A percentile compares a stretch with the other conserved stretches of the same genome.
Evolutionary conservation across 2,329 filamentous ascomycete species (phyloP).

Genomic region (Alternaria sp.): DNA sequence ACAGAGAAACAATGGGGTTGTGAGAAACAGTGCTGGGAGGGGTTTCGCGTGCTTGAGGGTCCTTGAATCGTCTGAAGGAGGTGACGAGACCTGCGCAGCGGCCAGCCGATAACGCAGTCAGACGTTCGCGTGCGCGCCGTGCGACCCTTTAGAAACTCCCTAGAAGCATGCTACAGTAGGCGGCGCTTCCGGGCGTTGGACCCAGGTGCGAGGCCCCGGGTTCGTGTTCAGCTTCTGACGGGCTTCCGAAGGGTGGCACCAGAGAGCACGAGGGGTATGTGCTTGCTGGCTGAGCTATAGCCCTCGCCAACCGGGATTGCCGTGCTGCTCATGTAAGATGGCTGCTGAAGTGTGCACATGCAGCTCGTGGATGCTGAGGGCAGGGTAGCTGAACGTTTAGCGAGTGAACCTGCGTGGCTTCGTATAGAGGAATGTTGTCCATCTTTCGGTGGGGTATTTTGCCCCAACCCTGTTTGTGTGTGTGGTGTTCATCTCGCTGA

Average conservation of each 20-base stretch:
- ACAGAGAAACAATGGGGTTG: background rate
- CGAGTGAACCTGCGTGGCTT: slow-evolving; percentile 3
- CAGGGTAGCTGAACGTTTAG: slow-evolving; percentile 1
- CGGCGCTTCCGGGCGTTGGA: slow-evolving; percentile 10
- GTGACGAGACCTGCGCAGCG: background rate
- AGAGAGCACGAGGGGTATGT: slow-evolving; percentile 5
- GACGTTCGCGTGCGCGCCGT: slow-evolving; percentile 4
- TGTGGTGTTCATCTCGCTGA: background rate
- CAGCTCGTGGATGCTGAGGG: slow-evolving; percentile 5
- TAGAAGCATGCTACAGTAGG: slow-evolving; percentile 11
- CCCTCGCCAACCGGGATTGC: slow-evolving; percentile 4
- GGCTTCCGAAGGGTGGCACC: slow-evolving; percentile 4
- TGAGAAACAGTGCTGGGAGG: background rate
- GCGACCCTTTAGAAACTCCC: slow-evolving; percentile 10
- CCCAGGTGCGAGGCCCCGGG: slow-evolving; percentile 25
- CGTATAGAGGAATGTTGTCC: background rate
- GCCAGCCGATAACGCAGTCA: background rate
- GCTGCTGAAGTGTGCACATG: slow-evolving; percentile 5
- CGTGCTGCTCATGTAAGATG: slow-evolving; percentile 5
- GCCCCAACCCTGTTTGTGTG: background rate
- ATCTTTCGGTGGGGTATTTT: background rate
- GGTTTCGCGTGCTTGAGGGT: background rate
- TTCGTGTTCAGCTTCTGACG: slow-evolving; percentile 16
- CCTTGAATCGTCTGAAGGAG: background rate
- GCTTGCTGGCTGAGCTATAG: slow-evolving; percentile 7